These are phyloP conservation scores for Xylariaceae sp. DNA, from an alignment of 2,329 filamentous ascomycete genomes.

Conservation along the genomic window DNA sequence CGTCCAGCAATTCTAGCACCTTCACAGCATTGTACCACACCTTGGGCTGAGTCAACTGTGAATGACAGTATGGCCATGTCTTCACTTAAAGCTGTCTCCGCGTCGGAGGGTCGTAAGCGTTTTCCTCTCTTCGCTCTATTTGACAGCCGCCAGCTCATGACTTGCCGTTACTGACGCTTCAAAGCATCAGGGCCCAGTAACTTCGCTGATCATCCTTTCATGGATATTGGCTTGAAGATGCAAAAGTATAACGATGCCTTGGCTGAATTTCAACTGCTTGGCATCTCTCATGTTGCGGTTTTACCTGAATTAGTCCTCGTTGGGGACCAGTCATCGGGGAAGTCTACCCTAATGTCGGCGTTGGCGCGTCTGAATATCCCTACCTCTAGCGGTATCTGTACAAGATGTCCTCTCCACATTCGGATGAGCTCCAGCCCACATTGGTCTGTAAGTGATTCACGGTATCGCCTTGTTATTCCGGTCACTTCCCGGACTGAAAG, in stretches of 20 bases:
- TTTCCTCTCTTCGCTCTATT: not conserved
- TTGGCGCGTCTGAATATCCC: constrained; percentile 43
- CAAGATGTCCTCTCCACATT: constrained; percentile 73
- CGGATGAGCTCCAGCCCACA: constrained; percentile 54
- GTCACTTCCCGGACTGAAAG: not conserved
- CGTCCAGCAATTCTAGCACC: too few species aligned
- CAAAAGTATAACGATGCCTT: constrained; percentile 61
- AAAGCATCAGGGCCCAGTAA: not conserved
- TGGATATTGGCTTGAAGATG: constrained; percentile 53
- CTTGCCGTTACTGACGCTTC: not conserved
- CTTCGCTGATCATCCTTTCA: constrained; percentile 34
- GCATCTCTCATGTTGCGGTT: constrained; percentile 62
- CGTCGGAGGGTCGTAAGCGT: constrained; percentile 1
- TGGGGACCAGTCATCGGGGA: constrained; percentile 78
- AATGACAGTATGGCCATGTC: not conserved
- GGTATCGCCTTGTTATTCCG: not conserved
- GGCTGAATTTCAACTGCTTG: constrained; percentile 62
- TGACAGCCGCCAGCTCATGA: not conserved
- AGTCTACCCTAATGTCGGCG: constrained; percentile 48
- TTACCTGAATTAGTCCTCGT: constrained; percentile 75
- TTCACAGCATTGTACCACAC: too few species aligned
- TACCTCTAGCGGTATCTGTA: constrained; percentile 50
- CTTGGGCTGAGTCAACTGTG: too few species aligned
- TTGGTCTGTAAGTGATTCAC: constrained; percentile 46
- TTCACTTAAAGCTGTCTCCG: not conserved